phyloP scores from a whole-genome alignment of 768 basidiomycete species.

The Pleurotus djamor region DNA sequence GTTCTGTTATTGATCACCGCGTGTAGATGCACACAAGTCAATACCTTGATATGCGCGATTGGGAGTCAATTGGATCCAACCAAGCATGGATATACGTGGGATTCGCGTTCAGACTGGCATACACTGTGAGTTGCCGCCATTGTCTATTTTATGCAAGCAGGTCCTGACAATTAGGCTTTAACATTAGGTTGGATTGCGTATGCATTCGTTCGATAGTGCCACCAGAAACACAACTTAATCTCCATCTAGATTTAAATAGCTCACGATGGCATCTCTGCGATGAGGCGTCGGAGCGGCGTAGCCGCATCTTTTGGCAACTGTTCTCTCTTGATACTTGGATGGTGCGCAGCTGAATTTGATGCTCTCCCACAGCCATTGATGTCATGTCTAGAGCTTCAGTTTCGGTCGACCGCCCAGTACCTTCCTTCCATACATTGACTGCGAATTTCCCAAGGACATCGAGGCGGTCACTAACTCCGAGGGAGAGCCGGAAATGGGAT shows the following conservation, averaged over 20 bases:
- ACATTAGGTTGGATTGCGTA: constrained; percentile 54
- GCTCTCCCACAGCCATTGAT: neutral
- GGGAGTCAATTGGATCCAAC: constrained; percentile 41
- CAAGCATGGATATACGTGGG: constrained; percentile 58
- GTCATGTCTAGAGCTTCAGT: constrained; percentile 47
- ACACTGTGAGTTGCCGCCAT: constrained; percentile 44
- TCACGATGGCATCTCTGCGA: constrained; percentile 57
- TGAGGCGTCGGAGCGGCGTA: constrained; percentile 42
- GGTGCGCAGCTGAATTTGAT: constrained; percentile 28
- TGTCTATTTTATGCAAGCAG: constrained; percentile 4
- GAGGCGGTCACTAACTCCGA: constrained; percentile 28
- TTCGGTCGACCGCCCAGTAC: constrained; percentile 61
- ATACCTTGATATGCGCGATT: constrained; percentile 58
- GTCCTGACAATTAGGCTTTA: neutral
- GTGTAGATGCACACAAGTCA: constrained; percentile 38
- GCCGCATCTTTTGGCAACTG: constrained; percentile 67
- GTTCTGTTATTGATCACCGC: neutral
- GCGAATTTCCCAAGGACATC: constrained; percentile 46
- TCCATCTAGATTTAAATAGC: constrained; percentile 51
- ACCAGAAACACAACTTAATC: neutral
- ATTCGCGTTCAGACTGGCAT: constrained; percentile 53
- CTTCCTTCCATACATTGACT: constrained; percentile 51
- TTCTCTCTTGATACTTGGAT: constrained; percentile 61
- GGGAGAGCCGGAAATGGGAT: constrained; percentile 35
- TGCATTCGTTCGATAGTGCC: neutral